Base-by-base conservation (phyloP, 2,329 filamentous ascomycete species). In the Talaromyces sp. region DNA sequence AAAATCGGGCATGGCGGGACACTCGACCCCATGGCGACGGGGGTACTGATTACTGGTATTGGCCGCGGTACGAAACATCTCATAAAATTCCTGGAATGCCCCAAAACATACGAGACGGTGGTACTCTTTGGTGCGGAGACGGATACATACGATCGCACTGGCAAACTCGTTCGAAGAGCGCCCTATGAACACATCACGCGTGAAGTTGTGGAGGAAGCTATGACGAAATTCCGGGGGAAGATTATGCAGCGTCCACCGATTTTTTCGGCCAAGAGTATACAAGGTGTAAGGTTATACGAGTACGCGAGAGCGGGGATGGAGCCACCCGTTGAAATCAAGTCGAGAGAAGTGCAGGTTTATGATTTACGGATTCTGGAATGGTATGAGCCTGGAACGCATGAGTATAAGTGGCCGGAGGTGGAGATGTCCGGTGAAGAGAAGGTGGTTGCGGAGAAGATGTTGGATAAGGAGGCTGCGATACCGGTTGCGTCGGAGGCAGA, bases 1-100 rank as follows among this genome's bases (percentile, higher is more conserved):
- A 99, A 98, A 82, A 91, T 98, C 73, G 95, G 95, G 38, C 95
- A 99, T 80, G 95, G 95, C 67, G 95, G 95, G 51, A 99, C 95
- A 1, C 85, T 99, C 19, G 95, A 99, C 74, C 95, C 95, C 29
- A 85, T 97, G 72, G 95, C 95, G 8, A 97, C 93, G 1, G 95
- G 95, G 54, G 91, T 99, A 27, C 85, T 99, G 59, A 93, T 98
- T 68, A 84, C 95, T 6, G 95, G 94, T 64, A 84, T 97, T 61
- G 95, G 94, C 40, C 88, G 86, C 66, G 95, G 92, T 45, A 99
- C 95, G 64, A 99, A 98, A 78, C 82, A 85, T 15, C 85, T 99
- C 1, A 82, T 86, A 47, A 82, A 87, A 40, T 98, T 97, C 76
- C 83, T 98, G 53, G 84, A 87, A 63, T 97, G 95, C 82, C 96